Percentiles rank a stretch among this genome's conserved stretches.
phyloP scores from a whole-genome alignment of 768 basidiomycete genomes.

The Pisolithus sp. region DNA sequence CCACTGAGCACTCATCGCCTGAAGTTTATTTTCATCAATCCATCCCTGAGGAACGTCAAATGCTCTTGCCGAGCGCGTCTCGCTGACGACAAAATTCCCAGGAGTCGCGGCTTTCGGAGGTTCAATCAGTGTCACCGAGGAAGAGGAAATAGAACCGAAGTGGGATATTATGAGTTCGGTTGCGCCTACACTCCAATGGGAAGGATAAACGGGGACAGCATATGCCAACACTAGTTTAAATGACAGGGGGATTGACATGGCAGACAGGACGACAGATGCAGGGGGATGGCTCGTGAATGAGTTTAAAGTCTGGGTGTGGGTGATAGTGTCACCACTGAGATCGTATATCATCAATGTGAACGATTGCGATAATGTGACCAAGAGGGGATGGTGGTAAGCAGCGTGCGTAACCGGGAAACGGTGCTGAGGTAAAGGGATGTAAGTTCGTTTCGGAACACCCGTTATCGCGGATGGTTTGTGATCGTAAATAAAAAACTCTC shows the following conservation, averaged over 20 bases:
- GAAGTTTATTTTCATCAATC: slow-evolving; percentile 61
- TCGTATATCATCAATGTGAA: slow-evolving; percentile 74
- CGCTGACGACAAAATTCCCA: slow-evolving; percentile 41
- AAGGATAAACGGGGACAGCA: slow-evolving; percentile 70
- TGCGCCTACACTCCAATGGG: slow-evolving; percentile 72
- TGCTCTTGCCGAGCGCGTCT: slow-evolving; percentile 60
- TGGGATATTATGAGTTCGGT: slow-evolving; percentile 67
- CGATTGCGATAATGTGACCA: slow-evolving; percentile 60
- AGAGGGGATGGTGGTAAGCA: slow-evolving; percentile 72
- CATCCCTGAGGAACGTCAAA: slow-evolving; percentile 68
- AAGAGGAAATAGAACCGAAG: slow-evolving; percentile 11
- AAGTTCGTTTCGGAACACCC: slow-evolving; percentile 39
- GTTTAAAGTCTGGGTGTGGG: slow-evolving; percentile 58
- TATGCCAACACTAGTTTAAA: slow-evolving; percentile 76
- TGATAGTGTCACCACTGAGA: slow-evolving; percentile 44
- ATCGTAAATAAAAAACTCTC: slow-evolving; percentile 57
- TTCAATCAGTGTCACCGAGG: slow-evolving; percentile 2
- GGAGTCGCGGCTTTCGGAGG: slow-evolving; percentile 7
- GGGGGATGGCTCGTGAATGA: slow-evolving; percentile 80
- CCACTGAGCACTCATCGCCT: slow-evolving; percentile 68
- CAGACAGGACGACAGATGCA: slow-evolving; percentile 71
- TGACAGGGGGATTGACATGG: slow-evolving; percentile 41
- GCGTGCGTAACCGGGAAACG: slow-evolving; percentile 53
- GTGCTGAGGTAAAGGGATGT: slow-evolving; percentile 38
- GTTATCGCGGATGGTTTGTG: slow-evolving; percentile 39